phyloP scores from a whole-genome alignment of 192 early-diverging fungal genomes.

The Chytriomyces hyalinus region DNA sequence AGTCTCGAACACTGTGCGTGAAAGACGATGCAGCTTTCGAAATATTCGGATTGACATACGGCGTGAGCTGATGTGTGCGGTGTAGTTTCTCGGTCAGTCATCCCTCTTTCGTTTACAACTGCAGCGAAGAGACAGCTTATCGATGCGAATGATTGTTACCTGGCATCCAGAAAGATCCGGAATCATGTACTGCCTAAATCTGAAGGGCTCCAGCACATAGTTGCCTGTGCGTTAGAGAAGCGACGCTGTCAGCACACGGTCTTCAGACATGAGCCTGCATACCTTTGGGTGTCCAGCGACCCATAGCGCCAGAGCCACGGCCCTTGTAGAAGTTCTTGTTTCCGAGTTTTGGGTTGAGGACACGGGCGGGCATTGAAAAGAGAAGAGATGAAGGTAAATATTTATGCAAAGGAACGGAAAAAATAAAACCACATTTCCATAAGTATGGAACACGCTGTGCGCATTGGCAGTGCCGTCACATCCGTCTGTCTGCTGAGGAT shows the following conservation, averaged over 20 bases:
- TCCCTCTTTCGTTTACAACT: neutral
- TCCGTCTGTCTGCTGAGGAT: constrained; percentile 1
- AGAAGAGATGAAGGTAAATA: neutral
- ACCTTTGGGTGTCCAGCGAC: constrained; percentile 52
- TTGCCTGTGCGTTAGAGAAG: constrained; percentile 21
- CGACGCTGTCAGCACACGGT: neutral
- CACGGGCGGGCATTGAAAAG: constrained; percentile 16
- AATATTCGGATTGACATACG: constrained; percentile 40
- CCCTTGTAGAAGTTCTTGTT: constrained; percentile 71
- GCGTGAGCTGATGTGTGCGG: constrained; percentile 32
- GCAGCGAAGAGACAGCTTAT: neutral
- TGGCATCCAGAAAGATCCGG: constrained; percentile 40
- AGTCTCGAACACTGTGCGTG: constrained; percentile 40
- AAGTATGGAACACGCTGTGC: neutral
- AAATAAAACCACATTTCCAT: neutral
- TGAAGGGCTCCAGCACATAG: constrained; percentile 46
- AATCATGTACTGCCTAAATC: constrained; percentile 42
- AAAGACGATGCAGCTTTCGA: constrained; percentile 17
- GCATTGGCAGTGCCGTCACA: neutral
- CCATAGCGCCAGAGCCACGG: constrained; percentile 52
- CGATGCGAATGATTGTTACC: constrained; percentile 19
- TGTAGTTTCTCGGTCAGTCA: neutral
- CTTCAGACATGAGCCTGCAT: neutral
- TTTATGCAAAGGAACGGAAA: neutral
- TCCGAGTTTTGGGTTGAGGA: constrained; percentile 54